Percentiles rank a stretch among this genome's conserved stretches.
Conservation (phyloP, 441 rosid species). For the Pelargonium fulgidum region DNA sequence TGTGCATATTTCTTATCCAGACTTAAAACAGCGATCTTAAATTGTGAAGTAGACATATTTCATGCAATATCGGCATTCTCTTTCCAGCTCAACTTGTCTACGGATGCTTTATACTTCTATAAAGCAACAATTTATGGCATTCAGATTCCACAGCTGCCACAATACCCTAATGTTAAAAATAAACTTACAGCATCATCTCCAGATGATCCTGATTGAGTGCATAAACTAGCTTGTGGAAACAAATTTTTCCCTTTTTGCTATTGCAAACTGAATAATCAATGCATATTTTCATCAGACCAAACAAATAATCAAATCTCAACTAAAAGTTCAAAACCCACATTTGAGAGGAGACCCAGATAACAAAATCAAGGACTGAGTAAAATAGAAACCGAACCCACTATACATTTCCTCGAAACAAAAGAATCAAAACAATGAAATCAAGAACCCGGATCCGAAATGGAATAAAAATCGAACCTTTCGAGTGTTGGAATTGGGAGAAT, state of each 20-base stretch:
- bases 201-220: background rate
- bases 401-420: background rate
- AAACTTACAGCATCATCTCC: background rate
- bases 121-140: background rate
- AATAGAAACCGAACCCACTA: background rate
- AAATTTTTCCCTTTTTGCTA: too few relatives aligned
- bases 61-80: too few relatives aligned
- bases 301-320: background rate
- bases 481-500: constrained; percentile 50
- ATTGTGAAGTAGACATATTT: too few relatives aligned
- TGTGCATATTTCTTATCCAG: background rate
- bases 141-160: background rate
- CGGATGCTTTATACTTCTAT: background rate
- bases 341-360: background rate
- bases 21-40: too few relatives aligned
- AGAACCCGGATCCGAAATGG: background rate
- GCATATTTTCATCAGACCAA: background rate
- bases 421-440: background rate
- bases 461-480: constrained; percentile 39
- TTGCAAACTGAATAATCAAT: background rate
- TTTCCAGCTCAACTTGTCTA: background rate
- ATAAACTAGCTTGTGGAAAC: background rate
- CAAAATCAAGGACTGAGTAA: background rate
- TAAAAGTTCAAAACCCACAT: background rate
- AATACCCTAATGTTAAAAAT: background rate